Conservation (phyloP, 2,329 filamentous ascomycete species). For the Graphilbum fragrans region DNA sequence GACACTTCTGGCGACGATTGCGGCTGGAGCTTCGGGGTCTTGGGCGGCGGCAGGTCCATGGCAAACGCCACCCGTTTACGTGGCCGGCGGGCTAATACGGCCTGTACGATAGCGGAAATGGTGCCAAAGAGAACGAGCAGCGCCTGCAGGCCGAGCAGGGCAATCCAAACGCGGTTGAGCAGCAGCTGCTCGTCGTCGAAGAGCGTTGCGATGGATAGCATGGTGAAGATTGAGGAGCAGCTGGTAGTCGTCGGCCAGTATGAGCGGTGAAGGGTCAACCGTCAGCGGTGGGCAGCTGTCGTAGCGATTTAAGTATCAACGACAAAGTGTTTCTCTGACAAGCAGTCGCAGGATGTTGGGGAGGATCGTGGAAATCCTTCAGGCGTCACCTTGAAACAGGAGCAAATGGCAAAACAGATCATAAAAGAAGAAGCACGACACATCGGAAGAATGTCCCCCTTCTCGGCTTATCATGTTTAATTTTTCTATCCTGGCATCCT, state of each 20-base stretch:
- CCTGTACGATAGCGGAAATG: constrained; percentile 5
- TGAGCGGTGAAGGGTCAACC: background rate
- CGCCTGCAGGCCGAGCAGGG: constrained; percentile 16
- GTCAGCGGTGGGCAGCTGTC: too few relatives aligned
- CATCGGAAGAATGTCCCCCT: background rate
- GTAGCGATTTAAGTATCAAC: too few relatives aligned
- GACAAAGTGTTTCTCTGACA: too few relatives aligned
- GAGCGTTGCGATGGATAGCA: constrained; percentile 11
- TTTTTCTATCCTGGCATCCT: background rate
- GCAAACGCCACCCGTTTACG: constrained; percentile 2
- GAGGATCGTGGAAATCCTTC: too few relatives aligned
- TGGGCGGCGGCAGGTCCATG: background rate
- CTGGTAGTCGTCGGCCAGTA: background rate
- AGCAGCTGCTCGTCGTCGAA: constrained; percentile 16
- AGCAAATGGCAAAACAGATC: too few relatives aligned
- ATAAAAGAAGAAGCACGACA: background rate
- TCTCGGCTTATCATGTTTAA: background rate
- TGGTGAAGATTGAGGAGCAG: background rate
- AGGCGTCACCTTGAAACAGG: too few relatives aligned
- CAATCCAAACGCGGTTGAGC: constrained; percentile 18
- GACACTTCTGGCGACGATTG: background rate
- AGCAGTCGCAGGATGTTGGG: too few relatives aligned
- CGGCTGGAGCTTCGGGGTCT: background rate
- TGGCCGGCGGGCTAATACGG: background rate
- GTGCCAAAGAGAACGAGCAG: constrained; percentile 14